Conservation (phyloP, 441 rosid genomes). For the Croton laevigatus region DNA sequence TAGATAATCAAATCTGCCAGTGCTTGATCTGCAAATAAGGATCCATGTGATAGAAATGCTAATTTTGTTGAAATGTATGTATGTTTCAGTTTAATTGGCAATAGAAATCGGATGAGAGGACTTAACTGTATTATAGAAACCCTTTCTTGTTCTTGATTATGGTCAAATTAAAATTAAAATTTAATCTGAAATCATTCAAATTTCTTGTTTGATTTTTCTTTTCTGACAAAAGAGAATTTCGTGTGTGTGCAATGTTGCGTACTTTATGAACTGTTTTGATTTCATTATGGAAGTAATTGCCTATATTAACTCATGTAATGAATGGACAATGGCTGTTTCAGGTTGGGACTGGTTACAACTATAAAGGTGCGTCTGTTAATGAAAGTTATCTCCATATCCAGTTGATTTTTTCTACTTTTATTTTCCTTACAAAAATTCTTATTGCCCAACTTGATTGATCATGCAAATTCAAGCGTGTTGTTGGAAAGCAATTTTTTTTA, state of each 20-base stretch:
- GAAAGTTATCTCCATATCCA: not conserved
- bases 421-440: not conserved
- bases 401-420: not conserved
- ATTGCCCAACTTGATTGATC: too few relatives aligned
- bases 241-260: not conserved
- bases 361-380: slow-evolving; percentile 38
- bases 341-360: slow-evolving; percentile 44
- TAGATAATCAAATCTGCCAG: too few relatives aligned
- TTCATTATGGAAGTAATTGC: slow-evolving; percentile 7
- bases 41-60: not conserved
- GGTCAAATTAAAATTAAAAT: not conserved
- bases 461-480: not conserved
- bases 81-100: not conserved
- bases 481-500: not conserved
- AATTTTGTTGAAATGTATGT: not conserved
- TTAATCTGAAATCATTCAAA: not conserved
- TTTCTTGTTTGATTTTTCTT: not conserved
- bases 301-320: slow-evolving; percentile 14
- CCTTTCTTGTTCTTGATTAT: not conserved
- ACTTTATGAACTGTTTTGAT: not conserved
- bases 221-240: not conserved
- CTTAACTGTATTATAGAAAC: not conserved
- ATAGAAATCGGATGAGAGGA: not conserved
- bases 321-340: slow-evolving; percentile 33
- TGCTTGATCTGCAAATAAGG: not conserved